Evolutionary conservation across 371 early-diverging fungal genomes (phyloP), one percentile per base, ranked within the genome.

Genomic region (Circinella umbellata): DNA sequence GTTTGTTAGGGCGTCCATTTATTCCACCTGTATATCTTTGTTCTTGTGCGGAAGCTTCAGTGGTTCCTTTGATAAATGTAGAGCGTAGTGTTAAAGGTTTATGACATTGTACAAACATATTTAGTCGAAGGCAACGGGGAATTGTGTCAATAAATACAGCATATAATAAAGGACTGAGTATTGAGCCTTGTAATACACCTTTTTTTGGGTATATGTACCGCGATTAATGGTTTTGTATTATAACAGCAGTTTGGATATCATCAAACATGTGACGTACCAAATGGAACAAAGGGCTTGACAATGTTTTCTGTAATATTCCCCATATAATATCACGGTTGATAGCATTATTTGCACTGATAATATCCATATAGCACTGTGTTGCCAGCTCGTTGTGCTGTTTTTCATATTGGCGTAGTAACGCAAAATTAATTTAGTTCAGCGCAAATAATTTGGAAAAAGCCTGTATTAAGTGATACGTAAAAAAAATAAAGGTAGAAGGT

Each of bases 181-280:
- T 65, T 0, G 73, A 78, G 0, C 75, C 75, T 69, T 78, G 75
- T 4, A 74, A 70, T 13, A 77, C 74, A 15, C 74, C 74, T 9
- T 63, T 67, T 6, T 10, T 15, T 18, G 72, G 73, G 2, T 55
- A 46, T 36, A 72, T 69, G n/a, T 61, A 61, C 2, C 38, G 6
- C 0, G 75, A 74, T 27, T 20, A 17, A 14, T n/a, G 10, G 20
- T 69, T 66, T 27, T 1, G 53, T 4, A 77, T 6, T 0, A 72
- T 1, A 11, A 73, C 67, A 4, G 68, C 48, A 2, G 73, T 51
- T 0, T 20, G 39, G 0, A 69, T 68, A 9, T 73, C 55, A 17
- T 73, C 69, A 15, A 76, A 76, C 10, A 76, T 51, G n/a, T 73
- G 63, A 0, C 49, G 63, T 0, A 72, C 47, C 1, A 76, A 39